A percentile compares a stretch with the other conserved stretches of the same genome.
phyloP scores from a whole-genome alignment of 1,284 basidiomycete species.

The Golubevia sp. region DNA sequence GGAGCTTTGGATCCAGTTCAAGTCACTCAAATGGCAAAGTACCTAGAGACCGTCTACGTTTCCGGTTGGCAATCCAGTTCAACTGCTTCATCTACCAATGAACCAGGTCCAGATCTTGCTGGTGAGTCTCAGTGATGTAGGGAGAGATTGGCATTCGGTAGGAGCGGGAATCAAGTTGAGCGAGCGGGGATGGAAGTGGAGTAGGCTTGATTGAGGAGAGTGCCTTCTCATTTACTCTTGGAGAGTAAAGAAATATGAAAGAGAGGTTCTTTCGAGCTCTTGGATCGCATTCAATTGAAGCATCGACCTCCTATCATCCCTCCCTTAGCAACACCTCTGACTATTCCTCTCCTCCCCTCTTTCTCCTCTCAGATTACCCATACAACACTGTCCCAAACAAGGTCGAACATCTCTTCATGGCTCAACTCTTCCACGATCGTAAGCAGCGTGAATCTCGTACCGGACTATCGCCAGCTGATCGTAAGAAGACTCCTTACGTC shows the following conservation, averaged over 20 bases:
- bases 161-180: neutral
- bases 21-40: conserved; percentile 66
- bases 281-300: too few relatives aligned
- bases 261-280: too few relatives aligned
- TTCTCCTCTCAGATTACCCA: conserved; percentile 66
- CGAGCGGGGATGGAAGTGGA: neutral
- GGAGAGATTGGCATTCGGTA: neutral
- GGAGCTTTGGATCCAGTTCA: conserved; percentile 98
- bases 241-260: too few relatives aligned
- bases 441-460: conserved; percentile 67
- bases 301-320: too few relatives aligned
- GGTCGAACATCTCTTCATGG: conserved; percentile 70
- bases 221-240: too few relatives aligned
- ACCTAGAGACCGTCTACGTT: conserved; percentile 62
- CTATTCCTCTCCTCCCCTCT: neutral
- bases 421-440: conserved; percentile 71
- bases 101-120: conserved; percentile 58
- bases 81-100: conserved; percentile 59
- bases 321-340: neutral
- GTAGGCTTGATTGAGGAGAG: neutral
- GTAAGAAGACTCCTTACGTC: conserved; percentile 61
- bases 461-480: conserved; percentile 72
- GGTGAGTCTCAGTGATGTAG: conserved; percentile 1
- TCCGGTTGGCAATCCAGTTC: conserved; percentile 59
- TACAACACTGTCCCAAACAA: conserved; percentile 71